Evolutionary conservation across 208 protist species (phyloP).

Genomic region (Naegleria fowleri): DNA sequence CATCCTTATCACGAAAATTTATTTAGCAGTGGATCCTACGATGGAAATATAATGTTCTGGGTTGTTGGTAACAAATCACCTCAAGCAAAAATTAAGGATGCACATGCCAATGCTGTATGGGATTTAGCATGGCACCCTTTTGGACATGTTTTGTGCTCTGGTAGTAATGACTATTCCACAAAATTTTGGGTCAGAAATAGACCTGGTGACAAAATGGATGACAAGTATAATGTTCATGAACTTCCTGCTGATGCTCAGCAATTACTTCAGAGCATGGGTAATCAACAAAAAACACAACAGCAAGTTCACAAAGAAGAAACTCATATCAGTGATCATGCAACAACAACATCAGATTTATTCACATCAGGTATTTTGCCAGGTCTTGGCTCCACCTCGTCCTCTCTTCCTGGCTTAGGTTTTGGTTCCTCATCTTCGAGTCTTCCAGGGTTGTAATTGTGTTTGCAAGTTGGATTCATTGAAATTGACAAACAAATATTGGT

Average conservation of each 20-base stretch:
- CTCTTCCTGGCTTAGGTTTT: no score
- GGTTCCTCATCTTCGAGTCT: no score
- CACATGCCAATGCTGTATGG: constrained; percentile 66
- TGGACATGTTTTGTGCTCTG: constrained; percentile 61
- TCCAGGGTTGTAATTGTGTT: no score
- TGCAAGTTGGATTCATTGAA: no score
- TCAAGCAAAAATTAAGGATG: constrained; percentile 36
- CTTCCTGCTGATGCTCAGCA: neutral
- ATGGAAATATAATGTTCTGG: constrained; percentile 73
- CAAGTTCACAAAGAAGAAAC: no score
- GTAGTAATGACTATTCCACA: neutral
- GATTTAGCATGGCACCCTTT: constrained; percentile 74
- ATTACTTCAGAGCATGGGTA: neutral
- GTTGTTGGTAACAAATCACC: constrained; percentile 44
- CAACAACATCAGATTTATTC: no score
- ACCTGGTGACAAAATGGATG: constrained; percentile 14
- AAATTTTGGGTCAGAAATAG: constrained; percentile 28
- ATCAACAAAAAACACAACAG: no score
- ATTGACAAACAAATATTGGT: no score
- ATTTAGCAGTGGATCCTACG: constrained; percentile 60
- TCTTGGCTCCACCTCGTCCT: no score
- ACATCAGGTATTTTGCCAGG: no score
- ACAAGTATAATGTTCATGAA: constrained; percentile 10
- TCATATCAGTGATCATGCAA: no score
- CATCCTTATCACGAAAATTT: constrained; percentile 72